These are phyloP conservation scores for Xylaria sp. DNA, from an alignment of 2,329 filamentous ascomycete genomes.

Conservation along the genomic window DNA sequence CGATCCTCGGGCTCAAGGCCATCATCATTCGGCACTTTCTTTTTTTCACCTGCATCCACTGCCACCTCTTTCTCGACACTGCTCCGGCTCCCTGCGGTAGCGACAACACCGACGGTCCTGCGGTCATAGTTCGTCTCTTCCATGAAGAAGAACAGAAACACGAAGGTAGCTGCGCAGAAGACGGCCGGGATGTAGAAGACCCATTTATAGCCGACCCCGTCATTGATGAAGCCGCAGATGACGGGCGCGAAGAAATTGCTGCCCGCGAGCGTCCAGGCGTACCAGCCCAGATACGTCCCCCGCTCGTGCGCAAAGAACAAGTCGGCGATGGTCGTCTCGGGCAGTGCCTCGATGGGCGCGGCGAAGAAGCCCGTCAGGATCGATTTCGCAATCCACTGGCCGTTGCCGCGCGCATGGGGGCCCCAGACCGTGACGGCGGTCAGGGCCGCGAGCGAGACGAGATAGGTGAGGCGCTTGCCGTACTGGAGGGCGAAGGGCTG, in stretches of 20 bases:
- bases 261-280: conserved; percentile 54
- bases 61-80: conserved; percentile 31
- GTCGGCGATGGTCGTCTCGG: conserved; percentile 58
- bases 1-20: conserved; percentile 21
- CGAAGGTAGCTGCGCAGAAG: conserved; percentile 51
- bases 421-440: conserved; percentile 53
- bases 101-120: conserved; percentile 42
- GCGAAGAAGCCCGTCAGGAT: conserved; percentile 58
- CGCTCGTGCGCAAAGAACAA: conserved; percentile 57
- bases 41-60: conserved; percentile 19
- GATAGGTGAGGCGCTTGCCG: conserved; percentile 56
- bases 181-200: conserved; percentile 58
- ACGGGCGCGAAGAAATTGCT: conserved; percentile 59
- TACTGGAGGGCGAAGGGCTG: conserved; percentile 60
- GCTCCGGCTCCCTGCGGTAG: conserved; percentile 24
- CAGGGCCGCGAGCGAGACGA: conserved; percentile 52
- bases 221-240: conserved; percentile 58
- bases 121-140: conserved; percentile 69
- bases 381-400: conserved; percentile 59
- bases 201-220: conserved; percentile 56
- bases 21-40: conserved; percentile 40
- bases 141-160: conserved; percentile 65
- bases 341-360: conserved; percentile 59
- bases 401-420: conserved; percentile 53
- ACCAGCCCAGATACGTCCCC: conserved; percentile 57